phyloP scores from a whole-genome alignment of 139 green algal species.

The Chlorella sp. region DNA sequence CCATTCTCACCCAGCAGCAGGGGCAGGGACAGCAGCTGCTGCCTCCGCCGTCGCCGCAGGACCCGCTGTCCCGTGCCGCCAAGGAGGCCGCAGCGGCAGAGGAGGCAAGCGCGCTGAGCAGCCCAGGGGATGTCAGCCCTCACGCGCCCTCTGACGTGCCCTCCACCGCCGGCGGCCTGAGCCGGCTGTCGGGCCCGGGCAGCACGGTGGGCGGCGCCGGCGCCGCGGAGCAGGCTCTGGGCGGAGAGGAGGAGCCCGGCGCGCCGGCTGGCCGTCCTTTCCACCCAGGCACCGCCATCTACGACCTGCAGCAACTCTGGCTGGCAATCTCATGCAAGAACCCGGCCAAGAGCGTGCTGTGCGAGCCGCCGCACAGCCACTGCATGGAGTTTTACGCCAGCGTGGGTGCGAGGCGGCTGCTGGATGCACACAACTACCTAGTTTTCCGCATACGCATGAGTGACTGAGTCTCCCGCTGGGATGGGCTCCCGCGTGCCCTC shows the following conservation, averaged over 20 bases:
- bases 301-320: constrained; percentile 49
- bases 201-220: too few species aligned
- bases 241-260: too few species aligned
- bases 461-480: too few species aligned
- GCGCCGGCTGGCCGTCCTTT: too few species aligned
- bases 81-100: constrained; percentile 23
- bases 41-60: constrained; percentile 30
- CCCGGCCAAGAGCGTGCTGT: constrained; percentile 61
- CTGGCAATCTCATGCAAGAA: constrained; percentile 68
- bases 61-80: constrained; percentile 31
- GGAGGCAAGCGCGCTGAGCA: background rate
- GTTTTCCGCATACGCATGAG: too few species aligned
- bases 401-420: background rate
- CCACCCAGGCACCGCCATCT: constrained; percentile 6
- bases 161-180: too few species aligned
- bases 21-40: background rate
- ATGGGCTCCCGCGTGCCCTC: too few species aligned
- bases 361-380: constrained; percentile 56
- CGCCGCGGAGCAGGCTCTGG: too few species aligned
- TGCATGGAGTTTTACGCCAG: constrained; percentile 25
- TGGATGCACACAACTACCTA: too few species aligned
- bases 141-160: too few species aligned
- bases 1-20: background rate
- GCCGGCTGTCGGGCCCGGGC: too few species aligned
- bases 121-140: too few species aligned